Evolutionary conservation across 169 alveolate species (phyloP), one percentile per base, ranked within the genome.

Genomic region (Plasmodium vivax): DNA sequence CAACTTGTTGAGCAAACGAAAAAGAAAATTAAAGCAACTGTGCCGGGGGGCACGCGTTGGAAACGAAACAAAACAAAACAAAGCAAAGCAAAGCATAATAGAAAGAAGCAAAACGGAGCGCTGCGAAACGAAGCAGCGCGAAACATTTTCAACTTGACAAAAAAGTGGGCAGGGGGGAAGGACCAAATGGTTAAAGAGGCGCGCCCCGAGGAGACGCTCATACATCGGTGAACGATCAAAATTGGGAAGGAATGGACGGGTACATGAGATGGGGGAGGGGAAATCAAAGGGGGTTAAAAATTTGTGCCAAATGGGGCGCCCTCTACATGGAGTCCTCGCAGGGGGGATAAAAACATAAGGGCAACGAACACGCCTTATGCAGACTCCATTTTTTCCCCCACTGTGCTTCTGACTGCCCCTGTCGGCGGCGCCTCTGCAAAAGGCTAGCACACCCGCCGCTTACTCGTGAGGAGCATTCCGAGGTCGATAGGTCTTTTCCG

Each of bases 401-500:
- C 58, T 47, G n/a, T 12, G 19, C 58, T 47, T 47, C 7, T 47
- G 58, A 5, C 12, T 47, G 1, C n/a, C 19, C 62, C 7, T 51
- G 9, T 51, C 16, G 19, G 62, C 23, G 7, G 8, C 27, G 27
- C 16, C 27, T 16, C 62, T 16, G 1, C 58, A n/a, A 10, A 16
- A 14, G 9, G 62, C 62, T 51, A 51, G 0, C 23, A 14, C 62
- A 51, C 62, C 8, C 62, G 5, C 9, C 62, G 5, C 62, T 51
- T 51, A 51, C 45, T 62, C 71, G n/a, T 23, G 32, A 88, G 4
- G 30, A 81, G 34, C 54, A 43, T 41, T n/a, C 30, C 73, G 4
- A 88, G 47, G 32, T 88, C 83, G 5, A 88, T 23, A 14, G 62
- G 58, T 79, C 41, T 79, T 51, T 73, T 79, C 54, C 58, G 45